Base-by-base conservation (phyloP, 345 rosid species). In the Toxicodendron radicans region DNA sequence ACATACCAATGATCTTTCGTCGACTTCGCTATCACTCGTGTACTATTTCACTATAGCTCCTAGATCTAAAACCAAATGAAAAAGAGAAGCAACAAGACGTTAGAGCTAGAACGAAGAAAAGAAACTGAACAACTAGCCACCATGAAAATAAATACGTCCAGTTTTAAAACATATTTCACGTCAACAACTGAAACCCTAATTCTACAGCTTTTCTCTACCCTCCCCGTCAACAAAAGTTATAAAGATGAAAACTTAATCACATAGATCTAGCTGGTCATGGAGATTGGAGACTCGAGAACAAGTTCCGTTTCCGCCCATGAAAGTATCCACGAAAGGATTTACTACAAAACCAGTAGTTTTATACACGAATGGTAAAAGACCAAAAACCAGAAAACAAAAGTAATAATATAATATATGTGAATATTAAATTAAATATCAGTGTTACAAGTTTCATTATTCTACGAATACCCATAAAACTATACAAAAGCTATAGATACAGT, bases 101-200 rank as follows among this genome's bases (percentile, higher is more conserved):
- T 8, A 10, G 5, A 21, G 14, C 32, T 0, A 21, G 52, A 41
- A 35, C 16, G 38, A 9, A 35, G 10, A 51, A 51, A n/a, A 45
- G 20, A 48, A 60, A 41, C 33, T 13, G 12, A 53, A 21, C 20
- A 72, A 3, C 62, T 73, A 24, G 16, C 14, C 68, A 38, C 46
- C 5, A 51, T 33, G n/a, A 61, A 10, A 13, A 33, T 33, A 49
- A 13, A 33, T 33, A 48, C 58, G 66, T 60, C 61, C 12, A 21
- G 20, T 60, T 10, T 61, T 23, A 21, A 38, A 1, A 60, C 59
- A 72, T 51, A 72, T 72, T 78, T 70, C 80, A 81, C 81, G 82
- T 79, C 78, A 58, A 61, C 78, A 16, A 68, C 75, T 27, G 69
- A 68, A 84, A 79, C 87, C 87, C 87, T 84, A 84, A 78, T 74